A percentile compares a stretch with the other conserved stretches of the same genome.
Conservation (phyloP, 345 rosid genomes). For the Sonneratia alba region DNA sequence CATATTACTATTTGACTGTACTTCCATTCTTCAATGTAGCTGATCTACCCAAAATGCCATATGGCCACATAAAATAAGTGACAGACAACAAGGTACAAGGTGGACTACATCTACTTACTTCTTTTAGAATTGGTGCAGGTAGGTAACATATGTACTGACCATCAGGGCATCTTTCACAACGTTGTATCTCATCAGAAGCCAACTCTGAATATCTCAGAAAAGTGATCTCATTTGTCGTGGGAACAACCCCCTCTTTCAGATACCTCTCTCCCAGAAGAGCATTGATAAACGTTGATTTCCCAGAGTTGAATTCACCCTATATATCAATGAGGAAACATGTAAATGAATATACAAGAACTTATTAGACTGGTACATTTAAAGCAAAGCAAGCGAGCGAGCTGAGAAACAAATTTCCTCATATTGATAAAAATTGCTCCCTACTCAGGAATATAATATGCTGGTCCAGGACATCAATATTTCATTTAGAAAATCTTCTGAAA, state of each 20-base stretch:
- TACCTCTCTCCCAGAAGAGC: slow-evolving; percentile 90
- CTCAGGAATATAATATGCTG: background rate
- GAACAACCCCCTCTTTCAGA: slow-evolving; percentile 85
- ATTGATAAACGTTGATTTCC: slow-evolving; percentile 89
- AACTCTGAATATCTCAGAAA: slow-evolving; percentile 61
- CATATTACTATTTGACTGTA: background rate
- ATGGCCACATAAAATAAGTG: slow-evolving; percentile 1
- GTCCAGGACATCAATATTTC: background rate
- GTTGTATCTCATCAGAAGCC: slow-evolving; percentile 52
- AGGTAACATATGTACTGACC: slow-evolving; percentile 84
- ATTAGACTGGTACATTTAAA: background rate
- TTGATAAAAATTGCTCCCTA: background rate
- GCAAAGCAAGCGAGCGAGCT: background rate
- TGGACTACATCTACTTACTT: slow-evolving; percentile 40
- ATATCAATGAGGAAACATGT: slow-evolving; percentile 15
- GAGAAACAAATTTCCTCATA: background rate
- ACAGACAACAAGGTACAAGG: background rate
- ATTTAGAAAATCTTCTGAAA: background rate
- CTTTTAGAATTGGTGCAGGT: slow-evolving; percentile 82
- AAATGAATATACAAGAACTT: background rate
- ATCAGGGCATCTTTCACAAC: slow-evolving; percentile 85
- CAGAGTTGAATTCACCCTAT: slow-evolving; percentile 95
- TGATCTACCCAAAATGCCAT: background rate
- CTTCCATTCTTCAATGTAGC: background rate
- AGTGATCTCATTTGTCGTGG: slow-evolving; percentile 93